Percentiles rank a stretch among this genome's conserved stretches.
phyloP scores from a whole-genome alignment of 768 basidiomycete species.

The Daedaleopsis sinensis region DNA sequence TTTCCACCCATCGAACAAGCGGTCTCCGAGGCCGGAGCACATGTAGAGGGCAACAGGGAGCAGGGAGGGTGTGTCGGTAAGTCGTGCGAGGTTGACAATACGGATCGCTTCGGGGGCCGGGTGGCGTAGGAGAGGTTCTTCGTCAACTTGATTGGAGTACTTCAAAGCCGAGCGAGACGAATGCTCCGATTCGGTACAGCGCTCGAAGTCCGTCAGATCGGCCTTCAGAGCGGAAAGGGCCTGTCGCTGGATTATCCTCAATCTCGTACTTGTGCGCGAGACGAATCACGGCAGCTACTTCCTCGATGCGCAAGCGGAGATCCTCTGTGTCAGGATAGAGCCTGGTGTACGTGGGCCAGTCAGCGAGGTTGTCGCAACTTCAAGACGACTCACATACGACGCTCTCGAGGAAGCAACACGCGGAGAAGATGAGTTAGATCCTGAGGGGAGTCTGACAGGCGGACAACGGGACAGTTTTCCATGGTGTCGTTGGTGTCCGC shows the following conservation, averaged over 20 bases:
- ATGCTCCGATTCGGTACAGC: too few species aligned
- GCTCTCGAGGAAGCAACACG: background rate
- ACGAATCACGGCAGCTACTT: background rate
- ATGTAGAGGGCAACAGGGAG: conserved; percentile 10
- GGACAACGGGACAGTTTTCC: background rate
- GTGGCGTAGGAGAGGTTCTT: background rate
- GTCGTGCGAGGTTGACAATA: conserved; percentile 13
- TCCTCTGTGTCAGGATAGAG: background rate
- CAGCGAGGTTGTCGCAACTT: background rate
- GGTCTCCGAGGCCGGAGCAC: background rate
- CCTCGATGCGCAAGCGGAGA: background rate
- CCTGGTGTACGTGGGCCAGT: background rate
- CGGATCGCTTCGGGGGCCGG: background rate
- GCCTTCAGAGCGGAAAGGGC: background rate
- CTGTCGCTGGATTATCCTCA: background rate
- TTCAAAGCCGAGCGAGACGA: too few species aligned
- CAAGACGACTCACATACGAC: background rate
- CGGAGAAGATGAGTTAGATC: background rate
- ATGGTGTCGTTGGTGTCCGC: background rate
- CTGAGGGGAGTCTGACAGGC: background rate
- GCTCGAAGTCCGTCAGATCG: too few species aligned
- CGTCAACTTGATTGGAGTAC: background rate
- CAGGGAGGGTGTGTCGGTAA: conserved; percentile 15
- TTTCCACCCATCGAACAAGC: background rate
- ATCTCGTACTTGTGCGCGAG: conserved; percentile 1